phyloP scores from a whole-genome alignment of 371 early-diverging fungal species.

The Mucor indicus region DNA sequence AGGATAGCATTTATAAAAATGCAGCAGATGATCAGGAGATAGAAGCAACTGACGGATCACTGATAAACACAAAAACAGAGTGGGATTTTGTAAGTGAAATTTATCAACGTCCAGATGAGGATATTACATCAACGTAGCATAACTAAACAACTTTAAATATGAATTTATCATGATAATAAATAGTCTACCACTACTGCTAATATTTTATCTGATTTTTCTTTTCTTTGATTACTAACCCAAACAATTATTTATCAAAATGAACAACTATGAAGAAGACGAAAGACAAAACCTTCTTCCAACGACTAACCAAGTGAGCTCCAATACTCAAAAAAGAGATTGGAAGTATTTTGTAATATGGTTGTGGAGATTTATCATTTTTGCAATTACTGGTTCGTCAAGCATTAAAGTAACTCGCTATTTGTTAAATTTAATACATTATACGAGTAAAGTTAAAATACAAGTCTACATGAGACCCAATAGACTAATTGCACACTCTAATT shows the following conservation, averaged over 20 bases:
- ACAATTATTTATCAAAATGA: too few species aligned
- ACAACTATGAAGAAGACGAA: neutral
- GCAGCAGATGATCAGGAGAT: too few species aligned
- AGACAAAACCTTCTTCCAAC: neutral
- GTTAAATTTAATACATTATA: conserved; percentile 8
- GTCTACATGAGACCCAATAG: neutral
- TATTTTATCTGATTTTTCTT: too few species aligned
- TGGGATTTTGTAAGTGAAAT: too few species aligned
- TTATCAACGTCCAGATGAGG: too few species aligned
- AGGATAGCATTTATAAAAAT: too few species aligned
- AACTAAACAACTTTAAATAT: too few species aligned
- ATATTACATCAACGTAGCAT: too few species aligned
- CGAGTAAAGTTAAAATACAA: conserved; percentile 5
- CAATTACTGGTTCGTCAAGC: conserved; percentile 40
- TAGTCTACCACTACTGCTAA: too few species aligned
- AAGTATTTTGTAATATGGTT: conserved; percentile 23
- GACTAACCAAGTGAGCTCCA: neutral
- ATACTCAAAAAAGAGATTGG: neutral
- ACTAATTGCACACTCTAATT: neutral
- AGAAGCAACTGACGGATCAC: too few species aligned
- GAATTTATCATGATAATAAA: too few species aligned
- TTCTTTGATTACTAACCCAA: too few species aligned
- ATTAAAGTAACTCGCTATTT: conserved; percentile 26
- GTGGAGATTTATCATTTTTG: conserved; percentile 39
- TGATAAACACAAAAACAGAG: neutral